Evolutionary conservation across 441 rosid genomes (phyloP).

Genomic region (Bruguiera hainesii): DNA sequence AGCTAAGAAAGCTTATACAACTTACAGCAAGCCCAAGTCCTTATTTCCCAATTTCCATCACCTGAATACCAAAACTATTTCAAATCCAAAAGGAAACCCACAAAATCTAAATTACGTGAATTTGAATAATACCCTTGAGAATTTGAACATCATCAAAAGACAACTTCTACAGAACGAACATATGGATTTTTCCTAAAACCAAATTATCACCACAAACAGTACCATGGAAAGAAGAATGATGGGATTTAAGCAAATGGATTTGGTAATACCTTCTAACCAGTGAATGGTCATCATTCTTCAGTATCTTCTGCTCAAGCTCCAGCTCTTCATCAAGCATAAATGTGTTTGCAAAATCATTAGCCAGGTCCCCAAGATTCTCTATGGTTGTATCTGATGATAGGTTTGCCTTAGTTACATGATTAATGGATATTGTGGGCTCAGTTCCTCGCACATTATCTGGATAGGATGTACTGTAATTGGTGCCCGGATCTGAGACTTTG

Average conservation of each 20-base stretch:
- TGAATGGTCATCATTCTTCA: constrained; percentile 40
- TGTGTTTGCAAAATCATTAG: constrained; percentile 68
- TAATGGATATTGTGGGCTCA: constrained; percentile 30
- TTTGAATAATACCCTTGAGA: too few species aligned
- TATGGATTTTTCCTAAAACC: too few species aligned
- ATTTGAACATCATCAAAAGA: too few species aligned
- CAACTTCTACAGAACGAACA: too few species aligned
- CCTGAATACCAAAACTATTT: too few species aligned
- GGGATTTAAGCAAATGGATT: background rate
- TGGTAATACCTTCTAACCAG: constrained; percentile 49
- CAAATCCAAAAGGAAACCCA: too few species aligned
- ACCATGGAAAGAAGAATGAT: too few species aligned
- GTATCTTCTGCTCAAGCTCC: constrained; percentile 75
- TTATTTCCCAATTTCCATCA: too few species aligned
- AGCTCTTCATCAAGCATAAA: constrained; percentile 96
- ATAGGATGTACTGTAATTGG: constrained; percentile 17
- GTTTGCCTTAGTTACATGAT: constrained; percentile 25
- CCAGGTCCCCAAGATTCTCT: constrained; percentile 43
- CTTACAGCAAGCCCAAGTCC: too few species aligned
- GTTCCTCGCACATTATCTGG: constrained; percentile 28
- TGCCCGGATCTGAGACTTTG: constrained; percentile 27
- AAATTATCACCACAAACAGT: too few species aligned
- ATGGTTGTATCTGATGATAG: constrained; percentile 22
- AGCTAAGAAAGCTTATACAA: too few species aligned
- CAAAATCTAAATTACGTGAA: too few species aligned